These are phyloP conservation scores for Fusarium sp. DNA, from an alignment of 2,329 filamentous ascomycete genomes.

Conservation along the genomic window DNA sequence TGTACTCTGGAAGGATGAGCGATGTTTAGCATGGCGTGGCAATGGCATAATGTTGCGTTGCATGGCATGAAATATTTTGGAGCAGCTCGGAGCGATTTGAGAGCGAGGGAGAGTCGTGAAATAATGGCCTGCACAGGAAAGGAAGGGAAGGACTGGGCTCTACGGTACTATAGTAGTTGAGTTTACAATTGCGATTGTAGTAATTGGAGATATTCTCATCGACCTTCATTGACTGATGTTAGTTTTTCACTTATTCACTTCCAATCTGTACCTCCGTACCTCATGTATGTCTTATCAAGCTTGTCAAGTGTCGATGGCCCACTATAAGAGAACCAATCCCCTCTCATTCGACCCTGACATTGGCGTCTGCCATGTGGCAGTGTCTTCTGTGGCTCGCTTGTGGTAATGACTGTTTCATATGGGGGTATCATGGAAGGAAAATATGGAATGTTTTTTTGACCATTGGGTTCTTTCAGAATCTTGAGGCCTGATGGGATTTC, in stretches of 20 bases:
- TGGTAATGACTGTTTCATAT: slow-evolving; percentile 20
- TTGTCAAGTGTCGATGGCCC: not conserved
- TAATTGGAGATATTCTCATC: slow-evolving; percentile 1
- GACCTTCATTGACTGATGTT: not conserved
- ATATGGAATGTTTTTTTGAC: not conserved
- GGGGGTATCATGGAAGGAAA: not conserved
- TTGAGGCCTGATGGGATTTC: not conserved
- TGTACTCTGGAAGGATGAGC: slow-evolving; percentile 44
- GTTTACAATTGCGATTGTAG: slow-evolving; percentile 4
- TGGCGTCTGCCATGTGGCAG: slow-evolving; percentile 22
- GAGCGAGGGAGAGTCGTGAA: slow-evolving; percentile 14
- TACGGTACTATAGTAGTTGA: slow-evolving; percentile 7
- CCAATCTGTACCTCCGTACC: not conserved
- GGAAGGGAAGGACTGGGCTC: not conserved
- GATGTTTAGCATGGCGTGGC: slow-evolving; percentile 22
- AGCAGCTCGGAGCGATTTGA: not conserved
- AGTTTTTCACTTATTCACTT: not conserved
- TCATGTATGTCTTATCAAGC: slow-evolving; percentile 1
- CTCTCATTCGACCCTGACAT: slow-evolving; percentile 23
- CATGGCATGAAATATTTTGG: slow-evolving; percentile 12
- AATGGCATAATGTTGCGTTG: slow-evolving; percentile 2
- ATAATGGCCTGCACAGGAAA: slow-evolving; percentile 5
- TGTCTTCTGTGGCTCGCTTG: slow-evolving; percentile 7
- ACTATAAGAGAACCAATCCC: slow-evolving; percentile 21
- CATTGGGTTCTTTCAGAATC: not conserved